phyloP scores from a whole-genome alignment of 2,329 filamentous ascomycete species.

The Paracoccidioides brasiliensis region DNA sequence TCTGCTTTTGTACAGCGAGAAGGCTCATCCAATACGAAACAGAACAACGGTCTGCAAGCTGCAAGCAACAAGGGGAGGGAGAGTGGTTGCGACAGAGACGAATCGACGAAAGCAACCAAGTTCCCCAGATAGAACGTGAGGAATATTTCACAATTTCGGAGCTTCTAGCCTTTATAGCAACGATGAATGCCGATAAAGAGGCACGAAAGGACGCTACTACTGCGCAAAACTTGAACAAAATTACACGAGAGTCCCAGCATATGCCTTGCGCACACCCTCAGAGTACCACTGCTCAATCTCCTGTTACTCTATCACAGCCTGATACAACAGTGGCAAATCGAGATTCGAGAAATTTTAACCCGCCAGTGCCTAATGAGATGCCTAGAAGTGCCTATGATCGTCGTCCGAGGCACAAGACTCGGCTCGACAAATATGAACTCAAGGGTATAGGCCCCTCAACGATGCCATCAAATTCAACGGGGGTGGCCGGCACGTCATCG shows the following conservation, averaged over 20 bases:
- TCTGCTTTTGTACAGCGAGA: not conserved
- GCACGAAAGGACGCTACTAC: not conserved
- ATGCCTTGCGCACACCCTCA: not conserved
- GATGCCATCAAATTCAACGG: not conserved
- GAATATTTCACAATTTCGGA: not conserved
- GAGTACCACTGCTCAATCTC: not conserved
- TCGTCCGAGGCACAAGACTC: constrained; percentile 43
- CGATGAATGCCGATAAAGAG: not conserved
- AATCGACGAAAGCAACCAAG: not conserved
- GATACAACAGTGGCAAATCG: not conserved
- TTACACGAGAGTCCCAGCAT: not conserved
- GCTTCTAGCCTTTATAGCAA: not conserved
- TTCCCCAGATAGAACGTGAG: not conserved
- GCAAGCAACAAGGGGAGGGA: not conserved
- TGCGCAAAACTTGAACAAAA: not conserved
- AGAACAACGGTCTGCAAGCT: no score
- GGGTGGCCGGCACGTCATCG: not conserved
- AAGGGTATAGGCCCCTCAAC: constrained; percentile 12
- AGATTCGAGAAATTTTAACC: not conserved
- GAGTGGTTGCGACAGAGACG: no score
- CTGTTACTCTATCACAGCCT: not conserved
- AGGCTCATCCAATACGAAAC: not conserved
- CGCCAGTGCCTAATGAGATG: not conserved
- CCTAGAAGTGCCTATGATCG: constrained; percentile 24
- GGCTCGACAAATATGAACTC: constrained; percentile 42